Evolutionary conservation across 108 stramenopile species (phyloP).

Genomic region (Pseudonitzschia pungens): DNA sequence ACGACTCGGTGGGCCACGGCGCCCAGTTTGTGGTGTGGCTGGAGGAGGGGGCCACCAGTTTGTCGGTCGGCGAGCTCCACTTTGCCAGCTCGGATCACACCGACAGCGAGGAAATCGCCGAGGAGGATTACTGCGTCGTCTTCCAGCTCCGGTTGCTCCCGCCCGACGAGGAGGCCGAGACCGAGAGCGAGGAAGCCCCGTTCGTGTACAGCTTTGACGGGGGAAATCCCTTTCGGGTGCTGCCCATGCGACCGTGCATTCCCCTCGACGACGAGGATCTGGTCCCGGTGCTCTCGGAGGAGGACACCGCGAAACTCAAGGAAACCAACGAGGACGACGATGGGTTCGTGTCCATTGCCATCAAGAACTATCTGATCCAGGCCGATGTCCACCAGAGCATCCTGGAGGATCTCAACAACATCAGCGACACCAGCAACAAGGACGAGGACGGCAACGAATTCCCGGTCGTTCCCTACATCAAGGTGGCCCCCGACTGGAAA

Average conservation of each 20-base stretch:
- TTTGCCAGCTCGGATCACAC: constrained; percentile 5
- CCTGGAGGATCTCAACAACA: background rate
- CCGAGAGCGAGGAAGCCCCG: background rate
- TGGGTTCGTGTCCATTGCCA: background rate
- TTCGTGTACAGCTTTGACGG: background rate
- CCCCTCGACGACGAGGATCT: background rate
- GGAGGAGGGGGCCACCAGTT: background rate
- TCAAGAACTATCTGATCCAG: background rate
- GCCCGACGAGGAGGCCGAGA: background rate
- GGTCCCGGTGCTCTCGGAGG: background rate
- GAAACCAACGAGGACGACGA: background rate
- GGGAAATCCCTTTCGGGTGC: constrained; percentile 3
- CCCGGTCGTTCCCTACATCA: background rate
- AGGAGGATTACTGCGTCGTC: constrained; percentile 3
- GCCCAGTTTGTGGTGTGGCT: constrained; percentile 3
- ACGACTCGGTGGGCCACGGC: too few relatives aligned
- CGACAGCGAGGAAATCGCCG: background rate
- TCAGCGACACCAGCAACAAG: background rate
- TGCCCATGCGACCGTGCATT: background rate
- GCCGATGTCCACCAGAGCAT: background rate
- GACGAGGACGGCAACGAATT: too few relatives aligned
- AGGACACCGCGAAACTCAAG: background rate
- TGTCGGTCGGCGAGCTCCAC: constrained; percentile 1
- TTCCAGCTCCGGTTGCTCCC: background rate
- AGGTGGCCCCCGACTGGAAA: background rate